Evolutionary conservation across 495 filamentous ascomycete species (phyloP), one percentile per base, ranked within the genome.

Genomic region (Trichocladium uniseriatum): DNA sequence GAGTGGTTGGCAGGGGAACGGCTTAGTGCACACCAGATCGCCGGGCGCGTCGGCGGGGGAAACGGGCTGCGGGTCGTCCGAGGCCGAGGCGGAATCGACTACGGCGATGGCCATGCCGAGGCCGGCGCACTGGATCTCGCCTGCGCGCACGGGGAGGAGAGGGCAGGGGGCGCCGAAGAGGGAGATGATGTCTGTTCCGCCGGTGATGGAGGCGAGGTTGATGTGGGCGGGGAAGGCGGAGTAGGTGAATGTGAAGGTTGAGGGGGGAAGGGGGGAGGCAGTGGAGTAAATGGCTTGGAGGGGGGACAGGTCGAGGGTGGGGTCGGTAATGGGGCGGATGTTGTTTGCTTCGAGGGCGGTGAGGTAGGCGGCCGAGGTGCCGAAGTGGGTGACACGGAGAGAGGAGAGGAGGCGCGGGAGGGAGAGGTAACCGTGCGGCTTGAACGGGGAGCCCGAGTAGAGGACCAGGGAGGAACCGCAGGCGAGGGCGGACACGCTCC

Each of bases 181-280:
- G 0, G 89, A 95, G 51, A 96, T 82, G 56, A 98, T 96, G 65
- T 95, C 89, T 2, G 89, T 95, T 24, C 89, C 88, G 31, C 87
- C 87, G 1, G 86, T 91, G 56, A 94, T 91, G 48, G 85, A 89
- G 45, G 79, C 86, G 15, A 94, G 73, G 66, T 90, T 87, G 49
- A 94, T 75, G 41, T 74, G 71, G 1, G 80, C 55, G 9, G 86
- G 84, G 54, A 96, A 90, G 6, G 83, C 83, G 5, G 70, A 59
- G 69, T 96, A 95, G 19, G 95, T 79, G 57, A 92, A 98, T 48
- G 80, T 70, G 60, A 95, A 98, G 7, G 92, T 96, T 0, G 88
- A 94, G 0, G 92, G 90, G 2, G 92, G 89, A 11, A 98, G 68
- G 6, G 89, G 88, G 6, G 89, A 89, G 22, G 88, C 92, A 15